Evolutionary conservation across 371 early-diverging fungal genomes (phyloP).

Genomic region (Paraphysoderma sedebokerense): DNA sequence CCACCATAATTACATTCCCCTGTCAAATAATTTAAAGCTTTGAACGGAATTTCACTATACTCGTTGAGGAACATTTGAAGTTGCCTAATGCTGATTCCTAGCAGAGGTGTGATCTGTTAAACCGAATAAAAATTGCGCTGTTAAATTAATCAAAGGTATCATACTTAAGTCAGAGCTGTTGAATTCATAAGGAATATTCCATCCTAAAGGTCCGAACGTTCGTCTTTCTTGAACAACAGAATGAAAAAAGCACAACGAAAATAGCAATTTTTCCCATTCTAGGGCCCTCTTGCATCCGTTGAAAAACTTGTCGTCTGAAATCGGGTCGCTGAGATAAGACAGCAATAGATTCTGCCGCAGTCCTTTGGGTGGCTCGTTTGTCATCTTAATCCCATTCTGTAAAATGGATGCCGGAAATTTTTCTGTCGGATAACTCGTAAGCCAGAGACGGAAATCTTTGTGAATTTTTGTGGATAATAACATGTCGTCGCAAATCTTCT

Average conservation of each 20-base stretch:
- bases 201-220: conserved; percentile 40
- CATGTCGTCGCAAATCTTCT: conserved; percentile 38
- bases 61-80: conserved; percentile 37
- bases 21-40: conserved; percentile 31
- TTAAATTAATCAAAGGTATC: too few relatives aligned
- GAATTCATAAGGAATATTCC: conserved; percentile 43
- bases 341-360: conserved; percentile 27
- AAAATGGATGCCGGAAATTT: conserved; percentile 33
- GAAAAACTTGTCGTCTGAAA: conserved; percentile 30
- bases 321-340: conserved; percentile 30
- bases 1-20: conserved; percentile 47
- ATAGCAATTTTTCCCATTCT: conserved; percentile 30
- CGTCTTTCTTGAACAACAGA: conserved; percentile 35
- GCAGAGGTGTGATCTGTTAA: too few relatives aligned
- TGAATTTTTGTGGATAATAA: conserved; percentile 22
- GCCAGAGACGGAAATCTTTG: conserved; percentile 31
- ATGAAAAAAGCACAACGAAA: conserved; percentile 39
- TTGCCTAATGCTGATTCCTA: conserved; percentile 27
- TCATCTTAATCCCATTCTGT: conserved; percentile 43
- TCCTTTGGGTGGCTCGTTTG: conserved; percentile 38
- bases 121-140: too few relatives aligned
- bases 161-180: conserved; percentile 30
- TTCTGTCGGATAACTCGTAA: conserved; percentile 34
- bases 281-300: conserved; percentile 17
- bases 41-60: conserved; percentile 32